These are phyloP conservation scores for Penicillium flavigenum DNA, from an alignment of 495 filamentous ascomycete genomes.

Conservation along the genomic window DNA sequence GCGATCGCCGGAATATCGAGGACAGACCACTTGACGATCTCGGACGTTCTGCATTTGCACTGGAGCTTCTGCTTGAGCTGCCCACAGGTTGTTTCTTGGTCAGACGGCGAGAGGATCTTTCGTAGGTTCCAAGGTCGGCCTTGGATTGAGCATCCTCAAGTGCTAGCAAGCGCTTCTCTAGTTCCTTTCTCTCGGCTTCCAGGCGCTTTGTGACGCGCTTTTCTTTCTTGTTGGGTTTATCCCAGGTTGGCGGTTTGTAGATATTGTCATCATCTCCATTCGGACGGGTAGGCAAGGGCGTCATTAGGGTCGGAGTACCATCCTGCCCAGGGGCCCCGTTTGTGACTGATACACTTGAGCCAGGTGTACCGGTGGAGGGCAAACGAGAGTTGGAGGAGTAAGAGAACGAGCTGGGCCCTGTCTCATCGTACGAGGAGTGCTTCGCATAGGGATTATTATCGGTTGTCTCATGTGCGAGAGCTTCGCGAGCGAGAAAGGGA, in stretches of 20 bases:
- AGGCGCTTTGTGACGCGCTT: conserved; percentile 38
- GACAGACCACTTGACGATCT: conserved; percentile 33
- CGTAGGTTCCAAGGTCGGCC: conserved; percentile 21
- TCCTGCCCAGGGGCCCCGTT: conserved; percentile 11
- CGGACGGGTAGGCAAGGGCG: background rate
- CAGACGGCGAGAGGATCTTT: conserved; percentile 33
- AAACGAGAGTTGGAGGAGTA: conserved; percentile 23
- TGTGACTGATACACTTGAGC: conserved; percentile 23
- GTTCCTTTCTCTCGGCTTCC: conserved; percentile 41
- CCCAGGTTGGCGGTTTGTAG: conserved; percentile 23
- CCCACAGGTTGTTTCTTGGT: conserved; percentile 40
- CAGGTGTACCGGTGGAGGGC: conserved; percentile 21
- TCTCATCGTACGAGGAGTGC: conserved; percentile 17
- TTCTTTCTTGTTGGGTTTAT: conserved; percentile 25
- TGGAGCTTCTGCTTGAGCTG: conserved; percentile 38
- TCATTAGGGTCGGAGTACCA: conserved; percentile 10
- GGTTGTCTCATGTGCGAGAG: conserved; percentile 4
- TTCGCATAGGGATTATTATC: conserved; percentile 2
- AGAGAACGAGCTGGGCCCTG: conserved; percentile 19
- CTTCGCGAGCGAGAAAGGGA: conserved; percentile 3
- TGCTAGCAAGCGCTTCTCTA: conserved; percentile 36
- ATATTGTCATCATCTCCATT: conserved; percentile 14
- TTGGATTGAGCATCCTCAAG: conserved; percentile 34
- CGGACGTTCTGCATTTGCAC: conserved; percentile 30
- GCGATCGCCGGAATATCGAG: conserved; percentile 35